phyloP scores from a whole-genome alignment of 2,329 filamentous ascomycete genomes.

The Xylaria polymorpha region DNA sequence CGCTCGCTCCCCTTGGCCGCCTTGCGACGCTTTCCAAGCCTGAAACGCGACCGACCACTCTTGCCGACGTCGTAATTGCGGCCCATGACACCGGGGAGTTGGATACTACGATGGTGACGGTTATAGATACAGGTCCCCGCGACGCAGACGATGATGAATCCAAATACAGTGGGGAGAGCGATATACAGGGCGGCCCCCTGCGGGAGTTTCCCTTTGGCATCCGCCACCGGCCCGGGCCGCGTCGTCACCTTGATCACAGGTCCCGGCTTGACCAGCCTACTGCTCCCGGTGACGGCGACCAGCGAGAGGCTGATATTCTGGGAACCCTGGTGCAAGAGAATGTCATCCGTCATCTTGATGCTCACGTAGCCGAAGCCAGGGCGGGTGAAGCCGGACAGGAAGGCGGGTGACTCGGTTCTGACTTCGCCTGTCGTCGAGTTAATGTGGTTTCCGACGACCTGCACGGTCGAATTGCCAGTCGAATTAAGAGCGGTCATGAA shows the following conservation, averaged over 20 bases:
- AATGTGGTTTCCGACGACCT: slow-evolving; percentile 47
- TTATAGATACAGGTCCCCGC: slow-evolving; percentile 69
- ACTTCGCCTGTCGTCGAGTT: slow-evolving; percentile 50
- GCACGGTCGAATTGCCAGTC: slow-evolving; percentile 52
- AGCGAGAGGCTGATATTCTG: slow-evolving; percentile 64
- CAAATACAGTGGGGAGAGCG: slow-evolving; percentile 63
- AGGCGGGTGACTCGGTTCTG: slow-evolving; percentile 52
- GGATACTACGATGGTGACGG: slow-evolving; percentile 61
- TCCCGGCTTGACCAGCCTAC: slow-evolving; percentile 51
- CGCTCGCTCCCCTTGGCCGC: slow-evolving; percentile 52
- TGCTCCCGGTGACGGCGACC: slow-evolving; percentile 52
- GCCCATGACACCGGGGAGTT: slow-evolving; percentile 64
- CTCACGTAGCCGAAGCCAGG: slow-evolving; percentile 62
- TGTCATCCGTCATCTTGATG: slow-evolving; percentile 54
- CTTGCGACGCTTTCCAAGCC: slow-evolving; percentile 51
- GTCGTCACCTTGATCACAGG: slow-evolving; percentile 58
- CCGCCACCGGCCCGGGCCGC: slow-evolving; percentile 47
- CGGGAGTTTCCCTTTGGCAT: slow-evolving; percentile 50
- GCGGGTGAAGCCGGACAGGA: slow-evolving; percentile 52
- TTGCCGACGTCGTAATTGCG: slow-evolving; percentile 59
- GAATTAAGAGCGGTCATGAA: slow-evolving; percentile 56
- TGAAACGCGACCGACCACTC: slow-evolving; percentile 50
- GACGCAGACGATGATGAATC: slow-evolving; percentile 59
- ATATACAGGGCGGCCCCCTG: slow-evolving; percentile 61
- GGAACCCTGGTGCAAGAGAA: slow-evolving; percentile 53